Base-by-base conservation (phyloP, 75 land plant genomes). In the Azolla pinnata region DNA sequence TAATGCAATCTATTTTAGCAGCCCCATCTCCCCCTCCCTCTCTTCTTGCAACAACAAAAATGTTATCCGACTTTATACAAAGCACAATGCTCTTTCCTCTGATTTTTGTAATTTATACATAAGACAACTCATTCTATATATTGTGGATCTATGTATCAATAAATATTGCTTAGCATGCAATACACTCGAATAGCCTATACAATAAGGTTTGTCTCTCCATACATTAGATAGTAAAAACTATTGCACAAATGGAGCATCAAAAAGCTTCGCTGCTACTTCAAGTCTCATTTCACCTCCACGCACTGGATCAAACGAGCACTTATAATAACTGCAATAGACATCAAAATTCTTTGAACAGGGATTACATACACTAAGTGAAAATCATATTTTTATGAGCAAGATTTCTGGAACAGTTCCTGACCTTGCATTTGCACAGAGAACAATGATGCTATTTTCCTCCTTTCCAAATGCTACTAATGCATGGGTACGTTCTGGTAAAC, bases 401-500 rank as follows among this genome's bases (percentile, higher is more conserved):
- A 29, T 29, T 55, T 23, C 50, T 19, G 10, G 29, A 52, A 14
- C n/a, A 46, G 14, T 26, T 1, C 9, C 54, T 21, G 16, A 57
- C 59, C 20, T 57, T 31, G 38, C 59, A 31, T 31, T 38, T 1
- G 44, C 31, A 23, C 59, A 33, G 4, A 52, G 54, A 71, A 85
- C 71, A 65, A 88, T 68, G 32, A 85, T 46, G 3, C 81, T 68
- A 42, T 85, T 70, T 38, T 80, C 85, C 19, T 85, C 86, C 59
- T 74, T 31, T 56, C 95, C 95, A 77, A 88, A 88, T 48, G 95
- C 81, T 48, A 75, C 79, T 65, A 80, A 47, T 67, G 68, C 79
- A 21, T 64, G 80, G 1, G 74, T 70, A 34, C 55, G 60, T 42
- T 82, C 95, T 16, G 83, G 86, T 48, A 85, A 60, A 45, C 76